phyloP scores from a whole-genome alignment of 768 basidiomycete species.

The Kwoniella dendrophila region DNA sequence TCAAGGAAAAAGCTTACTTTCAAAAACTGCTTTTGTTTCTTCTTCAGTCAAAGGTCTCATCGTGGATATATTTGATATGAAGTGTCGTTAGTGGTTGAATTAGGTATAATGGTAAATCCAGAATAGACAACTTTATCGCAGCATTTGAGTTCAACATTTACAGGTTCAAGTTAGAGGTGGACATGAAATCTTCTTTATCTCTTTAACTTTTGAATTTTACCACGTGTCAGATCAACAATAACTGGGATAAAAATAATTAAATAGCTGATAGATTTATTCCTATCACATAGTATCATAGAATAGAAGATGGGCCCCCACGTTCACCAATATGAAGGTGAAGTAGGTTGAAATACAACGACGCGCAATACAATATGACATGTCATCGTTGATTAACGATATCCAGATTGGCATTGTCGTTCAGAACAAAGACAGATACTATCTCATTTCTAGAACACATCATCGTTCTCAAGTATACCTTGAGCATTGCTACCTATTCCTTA shows the following conservation, averaged over 20 bases:
- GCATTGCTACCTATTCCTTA: no score
- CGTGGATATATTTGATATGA: constrained; percentile 23
- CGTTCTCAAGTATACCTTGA: no score
- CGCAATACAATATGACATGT: neutral
- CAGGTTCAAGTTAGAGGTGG: neutral
- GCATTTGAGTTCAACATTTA: no score
- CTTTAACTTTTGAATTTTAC: constrained; percentile 25
- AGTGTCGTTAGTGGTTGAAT: no score
- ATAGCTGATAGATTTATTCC: neutral
- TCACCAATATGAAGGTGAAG: neutral
- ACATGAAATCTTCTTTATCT: constrained; percentile 10
- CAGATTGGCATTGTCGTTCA: no score
- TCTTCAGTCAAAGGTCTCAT: constrained; percentile 98
- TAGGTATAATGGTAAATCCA: no score
- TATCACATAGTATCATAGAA: no score
- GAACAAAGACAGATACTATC: no score
- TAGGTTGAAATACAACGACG: neutral
- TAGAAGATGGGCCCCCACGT: neutral
- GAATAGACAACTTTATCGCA: no score
- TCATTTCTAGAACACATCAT: neutral
- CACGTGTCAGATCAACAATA: constrained; percentile 16
- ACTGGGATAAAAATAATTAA: constrained; percentile 19
- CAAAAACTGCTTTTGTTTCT: constrained; percentile 93
- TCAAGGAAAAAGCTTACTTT: constrained; percentile 60
- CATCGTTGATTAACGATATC: constrained; percentile 2